These are phyloP conservation scores for Ogataea degrootiae DNA, from an alignment of 805 yeast genomes.

Conservation along the genomic window DNA sequence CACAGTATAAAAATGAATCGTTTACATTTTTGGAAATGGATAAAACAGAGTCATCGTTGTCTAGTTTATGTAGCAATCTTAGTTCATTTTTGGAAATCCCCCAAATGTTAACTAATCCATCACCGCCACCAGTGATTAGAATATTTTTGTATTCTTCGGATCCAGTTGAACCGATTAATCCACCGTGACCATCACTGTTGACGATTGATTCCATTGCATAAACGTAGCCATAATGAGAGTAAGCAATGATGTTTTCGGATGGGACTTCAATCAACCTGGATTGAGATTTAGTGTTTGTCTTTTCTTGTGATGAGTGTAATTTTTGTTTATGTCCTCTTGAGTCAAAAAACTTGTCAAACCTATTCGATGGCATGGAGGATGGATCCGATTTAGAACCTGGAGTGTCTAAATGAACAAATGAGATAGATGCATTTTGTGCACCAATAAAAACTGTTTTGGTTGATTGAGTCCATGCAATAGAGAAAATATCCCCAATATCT, in stretches of 20 bases:
- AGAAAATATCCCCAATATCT: conserved; percentile 92
- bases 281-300: conserved; percentile 16
- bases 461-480: conserved; percentile 63
- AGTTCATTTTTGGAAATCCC: conserved; percentile 31
- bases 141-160: conserved; percentile 31
- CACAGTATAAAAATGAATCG: conserved; percentile 76
- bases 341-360: conserved; percentile 84
- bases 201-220: conserved; percentile 53
- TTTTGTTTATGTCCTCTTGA: conserved; percentile 70
- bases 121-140: conserved; percentile 80
- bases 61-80: conserved; percentile 36
- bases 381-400: conserved; percentile 24
- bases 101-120: conserved; percentile 86
- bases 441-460: conserved; percentile 72
- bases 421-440: conserved; percentile 85
- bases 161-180: conserved; percentile 18
- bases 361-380: conserved; percentile 50
- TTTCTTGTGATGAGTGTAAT: conserved; percentile 13
- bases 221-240: conserved; percentile 90
- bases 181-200: conserved; percentile 16
- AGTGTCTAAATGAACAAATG: conserved; percentile 53
- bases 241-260: conserved; percentile 56
- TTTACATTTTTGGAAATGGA: conserved; percentile 58
- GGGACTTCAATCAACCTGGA: conserved; percentile 62
- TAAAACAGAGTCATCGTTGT: conserved; percentile 65